phyloP scores from a whole-genome alignment of 2,329 filamentous ascomycete species.

The Beauveria bassiana region DNA sequence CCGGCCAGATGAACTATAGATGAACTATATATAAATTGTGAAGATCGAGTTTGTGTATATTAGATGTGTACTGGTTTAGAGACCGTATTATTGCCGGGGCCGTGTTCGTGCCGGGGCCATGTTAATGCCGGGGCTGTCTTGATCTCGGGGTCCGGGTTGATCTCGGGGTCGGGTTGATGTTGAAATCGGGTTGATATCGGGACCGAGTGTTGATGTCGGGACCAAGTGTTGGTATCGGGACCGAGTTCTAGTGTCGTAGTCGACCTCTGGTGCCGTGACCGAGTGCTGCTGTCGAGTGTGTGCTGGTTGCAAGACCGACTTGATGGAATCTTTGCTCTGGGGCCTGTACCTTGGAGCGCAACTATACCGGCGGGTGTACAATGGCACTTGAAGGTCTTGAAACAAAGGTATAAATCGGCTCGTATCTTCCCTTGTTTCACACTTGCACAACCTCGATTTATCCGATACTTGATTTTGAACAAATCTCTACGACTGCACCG shows the following conservation, averaged over 20 bases:
- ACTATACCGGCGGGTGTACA: not conserved
- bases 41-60: not conserved
- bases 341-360: not conserved
- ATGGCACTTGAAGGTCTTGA: no score
- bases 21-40: not conserved
- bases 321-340: not conserved
- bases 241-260: no score
- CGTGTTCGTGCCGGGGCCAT: not conserved
- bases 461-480: not conserved
- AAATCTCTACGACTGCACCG: not conserved
- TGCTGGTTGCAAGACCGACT: not conserved
- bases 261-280: no score
- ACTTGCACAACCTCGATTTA: not conserved
- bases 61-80: not conserved
- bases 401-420: not conserved
- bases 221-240: no score
- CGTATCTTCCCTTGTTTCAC: not conserved
- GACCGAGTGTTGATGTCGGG: no score
- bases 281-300: no score
- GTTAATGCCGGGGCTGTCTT: not conserved
- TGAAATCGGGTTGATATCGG: no score
- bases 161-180: not conserved
- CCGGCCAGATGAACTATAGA: not conserved
- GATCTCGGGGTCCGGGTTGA: not conserved
- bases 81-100: not conserved